Conservation (phyloP, 768 basidiomycete species). For the Xerocomus potaroensis region DNA sequence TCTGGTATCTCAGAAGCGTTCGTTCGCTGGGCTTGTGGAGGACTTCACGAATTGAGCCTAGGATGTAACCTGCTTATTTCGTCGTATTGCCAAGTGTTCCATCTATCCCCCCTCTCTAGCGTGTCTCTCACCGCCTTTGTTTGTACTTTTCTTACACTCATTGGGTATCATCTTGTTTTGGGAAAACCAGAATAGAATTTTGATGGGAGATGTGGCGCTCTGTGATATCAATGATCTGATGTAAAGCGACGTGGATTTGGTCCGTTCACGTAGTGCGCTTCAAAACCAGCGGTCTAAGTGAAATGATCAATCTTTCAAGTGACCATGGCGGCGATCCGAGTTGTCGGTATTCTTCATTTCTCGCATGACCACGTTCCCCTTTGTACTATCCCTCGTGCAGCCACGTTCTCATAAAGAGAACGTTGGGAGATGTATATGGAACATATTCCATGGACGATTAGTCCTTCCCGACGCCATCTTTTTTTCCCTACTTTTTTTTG, state of each 20-base stretch:
- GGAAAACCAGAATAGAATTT: not conserved
- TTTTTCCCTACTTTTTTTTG: not conserved
- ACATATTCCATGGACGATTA: too few relatives aligned
- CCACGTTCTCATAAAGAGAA: too few relatives aligned
- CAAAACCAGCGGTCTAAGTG: not conserved
- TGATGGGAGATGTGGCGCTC: not conserved
- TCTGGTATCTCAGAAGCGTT: too few relatives aligned
- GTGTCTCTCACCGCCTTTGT: not conserved
- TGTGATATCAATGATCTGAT: not conserved
- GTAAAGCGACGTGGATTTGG: too few relatives aligned
- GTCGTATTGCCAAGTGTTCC: not conserved
- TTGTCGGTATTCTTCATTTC: too few relatives aligned
- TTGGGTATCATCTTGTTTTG: not conserved
- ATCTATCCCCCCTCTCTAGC: not conserved
- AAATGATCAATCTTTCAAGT: not conserved
- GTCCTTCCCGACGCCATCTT: too few relatives aligned
- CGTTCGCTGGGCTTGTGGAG: not conserved
- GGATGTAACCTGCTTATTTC: not conserved
- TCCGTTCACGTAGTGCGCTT: too few relatives aligned
- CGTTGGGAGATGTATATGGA: too few relatives aligned
- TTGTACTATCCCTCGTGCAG: too few relatives aligned
- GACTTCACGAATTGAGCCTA: not conserved
- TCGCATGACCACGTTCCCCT: too few relatives aligned
- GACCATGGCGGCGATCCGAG: too few relatives aligned
- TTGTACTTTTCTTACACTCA: too few relatives aligned